These are phyloP conservation scores for Leptosphaerulina australis DNA, from an alignment of 2,329 filamentous ascomycete species.

Conservation along the genomic window DNA sequence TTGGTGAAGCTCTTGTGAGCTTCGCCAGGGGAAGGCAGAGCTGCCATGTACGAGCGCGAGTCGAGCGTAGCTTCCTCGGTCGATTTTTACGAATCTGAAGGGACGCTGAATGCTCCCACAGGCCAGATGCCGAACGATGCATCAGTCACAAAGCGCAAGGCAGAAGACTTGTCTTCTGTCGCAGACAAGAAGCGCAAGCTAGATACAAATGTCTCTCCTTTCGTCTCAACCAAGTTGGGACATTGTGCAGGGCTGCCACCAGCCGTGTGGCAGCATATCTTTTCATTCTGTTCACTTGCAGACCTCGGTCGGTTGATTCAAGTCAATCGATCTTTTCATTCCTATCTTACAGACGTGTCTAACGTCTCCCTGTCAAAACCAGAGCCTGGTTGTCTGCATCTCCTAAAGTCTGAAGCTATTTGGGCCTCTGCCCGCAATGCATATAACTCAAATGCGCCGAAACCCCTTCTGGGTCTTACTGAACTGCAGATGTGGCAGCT, in stretches of 20 bases:
- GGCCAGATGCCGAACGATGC: conserved; percentile 19
- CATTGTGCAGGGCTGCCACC: conserved; percentile 57
- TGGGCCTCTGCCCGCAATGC: conserved; percentile 73
- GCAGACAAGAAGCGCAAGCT: conserved; percentile 44
- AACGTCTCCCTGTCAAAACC: conserved; percentile 41
- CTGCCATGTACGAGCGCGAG: conserved; percentile 43
- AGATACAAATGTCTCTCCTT: conserved; percentile 18
- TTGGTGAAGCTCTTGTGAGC: conserved; percentile 42
- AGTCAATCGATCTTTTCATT: conserved; percentile 71
- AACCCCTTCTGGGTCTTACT: conserved; percentile 66
- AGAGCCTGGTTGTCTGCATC: conserved; percentile 40
- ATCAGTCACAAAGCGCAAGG: conserved; percentile 44
- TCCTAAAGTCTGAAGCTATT: conserved; percentile 67
- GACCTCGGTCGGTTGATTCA: conserved; percentile 68
- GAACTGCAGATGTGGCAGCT: conserved; percentile 81
- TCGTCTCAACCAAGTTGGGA: conserved; percentile 23
- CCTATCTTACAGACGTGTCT: conserved; percentile 47
- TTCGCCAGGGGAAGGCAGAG: conserved; percentile 27
- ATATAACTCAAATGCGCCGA: conserved; percentile 71
- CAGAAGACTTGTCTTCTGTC: conserved; percentile 28
- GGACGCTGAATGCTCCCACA: conserved; percentile 25
- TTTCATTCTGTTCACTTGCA: conserved; percentile 68
- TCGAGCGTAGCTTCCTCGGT: conserved; percentile 44
- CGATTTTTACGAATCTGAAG: conserved; percentile 45
- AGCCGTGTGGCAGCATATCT: conserved; percentile 73